Conservation (phyloP, 176 grass and related monocot species). For the Guadua angustifolia region DNA sequence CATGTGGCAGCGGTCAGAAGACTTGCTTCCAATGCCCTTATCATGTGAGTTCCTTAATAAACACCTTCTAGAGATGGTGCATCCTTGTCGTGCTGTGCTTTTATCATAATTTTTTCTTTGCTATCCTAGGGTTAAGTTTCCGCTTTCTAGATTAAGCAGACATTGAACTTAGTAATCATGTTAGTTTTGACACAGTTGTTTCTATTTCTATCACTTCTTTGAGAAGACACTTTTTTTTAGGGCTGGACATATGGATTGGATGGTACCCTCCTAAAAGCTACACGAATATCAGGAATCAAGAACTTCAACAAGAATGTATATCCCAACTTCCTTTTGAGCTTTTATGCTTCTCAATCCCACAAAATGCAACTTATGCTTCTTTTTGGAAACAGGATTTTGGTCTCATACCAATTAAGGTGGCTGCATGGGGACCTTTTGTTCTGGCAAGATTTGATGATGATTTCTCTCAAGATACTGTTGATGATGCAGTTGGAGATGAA, state of each 20-base stretch:
- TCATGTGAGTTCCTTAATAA: constrained; percentile 74
- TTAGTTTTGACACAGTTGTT: neutral
- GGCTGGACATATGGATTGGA: constrained; percentile 97
- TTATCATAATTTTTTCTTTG: neutral
- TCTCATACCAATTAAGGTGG: constrained; percentile 69
- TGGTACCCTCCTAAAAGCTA: constrained; percentile 90
- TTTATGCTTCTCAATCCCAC: constrained; percentile 13
- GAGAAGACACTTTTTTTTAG: constrained; percentile 46
- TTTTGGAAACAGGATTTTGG: constrained; percentile 68
- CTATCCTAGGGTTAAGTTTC: neutral
- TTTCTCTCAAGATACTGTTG: constrained; percentile 43
- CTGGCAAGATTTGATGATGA: constrained; percentile 60
- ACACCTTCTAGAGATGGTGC: constrained; percentile 2
- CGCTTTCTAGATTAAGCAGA: neutral
- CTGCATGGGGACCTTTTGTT: constrained; percentile 92
- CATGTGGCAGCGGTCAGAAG: constrained; percentile 80
- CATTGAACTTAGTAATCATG: neutral
- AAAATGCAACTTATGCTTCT: constrained; percentile 30
- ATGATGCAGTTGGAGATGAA: constrained; percentile 64
- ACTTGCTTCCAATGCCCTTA: constrained; percentile 93
- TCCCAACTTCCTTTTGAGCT: neutral
- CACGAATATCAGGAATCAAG: constrained; percentile 85
- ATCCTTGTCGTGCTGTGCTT: neutral
- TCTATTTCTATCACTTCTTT: constrained; percentile 29
- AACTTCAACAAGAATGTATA: constrained; percentile 83